Evolutionary conservation across 768 basidiomycete genomes (phyloP).

Genomic region (Boletellus emodensis): DNA sequence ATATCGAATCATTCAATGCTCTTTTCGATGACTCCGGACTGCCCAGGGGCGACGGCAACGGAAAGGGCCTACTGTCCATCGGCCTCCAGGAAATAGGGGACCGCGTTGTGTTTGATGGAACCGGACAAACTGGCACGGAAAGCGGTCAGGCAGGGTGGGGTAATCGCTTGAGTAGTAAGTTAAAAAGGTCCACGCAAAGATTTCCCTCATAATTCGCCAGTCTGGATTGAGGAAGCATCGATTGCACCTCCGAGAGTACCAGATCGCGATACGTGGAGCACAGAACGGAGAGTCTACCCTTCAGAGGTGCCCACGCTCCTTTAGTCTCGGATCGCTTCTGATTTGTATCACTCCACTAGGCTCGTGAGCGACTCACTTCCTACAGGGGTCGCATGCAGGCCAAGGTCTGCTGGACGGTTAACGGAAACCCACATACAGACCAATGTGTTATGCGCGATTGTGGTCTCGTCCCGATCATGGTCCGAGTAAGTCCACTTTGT

Average conservation of each 20-base stretch:
- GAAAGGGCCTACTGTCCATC: constrained; percentile 72
- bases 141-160: constrained; percentile 62
- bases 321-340: neutral
- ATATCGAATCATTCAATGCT: constrained; percentile 95
- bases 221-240: constrained; percentile 85
- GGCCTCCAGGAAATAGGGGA: constrained; percentile 82
- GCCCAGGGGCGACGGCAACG: constrained; percentile 68
- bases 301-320: constrained; percentile 59
- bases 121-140: constrained; percentile 48
- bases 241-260: constrained; percentile 84
- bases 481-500: constrained; percentile 62
- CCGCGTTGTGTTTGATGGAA: constrained; percentile 90
- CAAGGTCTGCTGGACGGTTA: constrained; percentile 81
- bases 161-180: constrained; percentile 81
- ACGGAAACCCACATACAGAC: constrained; percentile 57
- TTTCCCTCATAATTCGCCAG: constrained; percentile 40
- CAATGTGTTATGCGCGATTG: constrained; percentile 76
- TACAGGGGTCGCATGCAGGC: constrained; percentile 89
- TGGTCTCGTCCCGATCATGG: constrained; percentile 94
- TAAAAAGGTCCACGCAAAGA: constrained; percentile 3
- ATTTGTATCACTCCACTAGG: constrained; percentile 41
- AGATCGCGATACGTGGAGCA: constrained; percentile 72
- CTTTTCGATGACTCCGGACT: constrained; percentile 92
- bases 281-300: constrained; percentile 79
- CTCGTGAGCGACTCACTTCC: constrained; percentile 88